Percentiles rank a stretch among this genome's conserved stretches.
phyloP scores from a whole-genome alignment of 1,284 basidiomycete species.

The Rhizoctonia solani region DNA sequence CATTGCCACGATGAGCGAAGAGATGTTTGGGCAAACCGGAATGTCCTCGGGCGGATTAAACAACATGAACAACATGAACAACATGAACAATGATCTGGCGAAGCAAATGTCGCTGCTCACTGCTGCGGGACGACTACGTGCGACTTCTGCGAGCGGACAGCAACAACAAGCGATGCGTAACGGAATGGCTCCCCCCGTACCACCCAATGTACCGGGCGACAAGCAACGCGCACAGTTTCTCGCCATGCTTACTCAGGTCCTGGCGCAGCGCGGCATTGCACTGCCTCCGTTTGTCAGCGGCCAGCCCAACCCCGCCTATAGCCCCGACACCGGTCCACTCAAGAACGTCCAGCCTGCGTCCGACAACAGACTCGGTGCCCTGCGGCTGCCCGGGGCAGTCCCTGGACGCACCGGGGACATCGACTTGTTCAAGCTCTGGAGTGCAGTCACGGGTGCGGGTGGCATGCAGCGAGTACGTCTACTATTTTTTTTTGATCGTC shows the following conservation, averaged over 20 bases:
- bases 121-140: constrained; percentile 36
- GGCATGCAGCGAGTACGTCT: constrained; percentile 18
- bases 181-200: constrained; percentile 24
- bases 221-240: constrained; percentile 35
- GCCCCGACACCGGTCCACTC: constrained; percentile 18
- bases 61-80: background rate
- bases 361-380: constrained; percentile 6
- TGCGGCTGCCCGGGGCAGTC: constrained; percentile 5
- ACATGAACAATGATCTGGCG: constrained; percentile 24
- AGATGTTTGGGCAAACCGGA: constrained; percentile 27
- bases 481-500: background rate
- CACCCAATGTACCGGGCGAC: constrained; percentile 32
- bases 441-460: constrained; percentile 11
- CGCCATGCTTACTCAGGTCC: constrained; percentile 35
- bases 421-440: constrained; percentile 27
- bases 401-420: constrained; percentile 5
- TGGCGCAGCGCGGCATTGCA: constrained; percentile 12
- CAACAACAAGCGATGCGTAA: constrained; percentile 6
- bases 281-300: constrained; percentile 38
- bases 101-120: constrained; percentile 38
- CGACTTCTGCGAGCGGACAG: constrained; percentile 30
- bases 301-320: constrained; percentile 36
- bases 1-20: constrained; percentile 30
- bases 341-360: constrained; percentile 15
- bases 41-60: constrained; percentile 25